Conservation (phyloP, 352 stramenopile species). For the Phytophthora ramorum region DNA sequence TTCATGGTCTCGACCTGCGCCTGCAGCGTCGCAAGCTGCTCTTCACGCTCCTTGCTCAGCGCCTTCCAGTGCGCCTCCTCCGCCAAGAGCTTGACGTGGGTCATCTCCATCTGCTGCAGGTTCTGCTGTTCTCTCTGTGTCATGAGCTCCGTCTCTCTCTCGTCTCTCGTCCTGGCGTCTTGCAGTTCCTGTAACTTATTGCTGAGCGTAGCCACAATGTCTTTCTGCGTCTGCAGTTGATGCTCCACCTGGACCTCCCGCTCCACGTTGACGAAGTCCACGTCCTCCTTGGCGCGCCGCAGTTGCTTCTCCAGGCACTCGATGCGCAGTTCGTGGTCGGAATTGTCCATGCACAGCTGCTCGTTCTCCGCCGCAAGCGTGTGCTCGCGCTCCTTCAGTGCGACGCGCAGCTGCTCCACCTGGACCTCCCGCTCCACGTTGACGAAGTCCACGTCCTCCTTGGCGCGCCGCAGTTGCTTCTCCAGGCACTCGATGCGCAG, state of each 20-base stretch:
- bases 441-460: no score
- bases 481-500: no score
- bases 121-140: constrained; percentile 45
- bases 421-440: no score
- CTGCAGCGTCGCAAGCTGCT: constrained; percentile 46
- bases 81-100: constrained; percentile 35
- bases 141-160: constrained; percentile 43
- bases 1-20: constrained; percentile 44
- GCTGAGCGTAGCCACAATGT: constrained; percentile 35
- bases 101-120: constrained; percentile 46
- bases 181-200: constrained; percentile 46
- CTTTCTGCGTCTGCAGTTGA: constrained; percentile 40
- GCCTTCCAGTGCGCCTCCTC: constrained; percentile 56
- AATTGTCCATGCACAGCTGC: no score
- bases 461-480: no score
- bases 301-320: no score
- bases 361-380: no score
- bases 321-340: no score
- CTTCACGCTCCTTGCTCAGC: constrained; percentile 50
- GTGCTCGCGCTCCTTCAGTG: no score
- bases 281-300: no score
- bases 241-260: constrained; percentile 57
- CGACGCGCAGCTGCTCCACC: no score
- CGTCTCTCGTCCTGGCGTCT: constrained; percentile 27
- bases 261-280: constrained; percentile 66